Conservation (phyloP, 1,139 yeast species). For the Arxiozyma bovina region DNA sequence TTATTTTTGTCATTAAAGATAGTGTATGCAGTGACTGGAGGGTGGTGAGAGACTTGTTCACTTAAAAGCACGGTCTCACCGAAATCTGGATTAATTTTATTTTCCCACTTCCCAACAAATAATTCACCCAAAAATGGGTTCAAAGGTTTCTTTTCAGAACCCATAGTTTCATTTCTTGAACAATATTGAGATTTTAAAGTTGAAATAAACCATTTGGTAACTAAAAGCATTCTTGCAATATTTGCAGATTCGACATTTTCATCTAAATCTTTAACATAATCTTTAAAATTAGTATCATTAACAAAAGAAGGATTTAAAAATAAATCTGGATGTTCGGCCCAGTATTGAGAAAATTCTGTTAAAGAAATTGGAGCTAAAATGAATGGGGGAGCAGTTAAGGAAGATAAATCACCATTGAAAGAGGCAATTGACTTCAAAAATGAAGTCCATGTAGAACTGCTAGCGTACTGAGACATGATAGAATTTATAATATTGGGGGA, state of each 20-base stretch:
- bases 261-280: constrained; percentile 28
- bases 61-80: constrained; percentile 72
- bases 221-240: constrained; percentile 55
- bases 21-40: constrained; percentile 88
- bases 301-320: constrained; percentile 60
- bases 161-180: constrained; percentile 82
- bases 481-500: neutral
- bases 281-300: constrained; percentile 28
- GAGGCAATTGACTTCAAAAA: constrained; percentile 87
- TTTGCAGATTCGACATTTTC: constrained; percentile 33
- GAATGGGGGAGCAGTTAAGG: constrained; percentile 97
- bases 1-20: constrained; percentile 64
- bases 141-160: constrained; percentile 90
- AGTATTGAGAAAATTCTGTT: constrained; percentile 83
- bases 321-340: constrained; percentile 86
- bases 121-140: constrained; percentile 92
- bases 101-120: constrained; percentile 80
- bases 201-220: constrained; percentile 83
- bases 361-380: constrained; percentile 84
- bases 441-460: constrained; percentile 54
- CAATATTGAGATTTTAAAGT: constrained; percentile 90
- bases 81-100: constrained; percentile 37
- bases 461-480: constrained; percentile 28
- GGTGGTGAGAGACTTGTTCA: constrained; percentile 94
- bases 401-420: constrained; percentile 87